Conservation (phyloP, 2,329 filamentous ascomycete species). For the Periconia sp. region DNA sequence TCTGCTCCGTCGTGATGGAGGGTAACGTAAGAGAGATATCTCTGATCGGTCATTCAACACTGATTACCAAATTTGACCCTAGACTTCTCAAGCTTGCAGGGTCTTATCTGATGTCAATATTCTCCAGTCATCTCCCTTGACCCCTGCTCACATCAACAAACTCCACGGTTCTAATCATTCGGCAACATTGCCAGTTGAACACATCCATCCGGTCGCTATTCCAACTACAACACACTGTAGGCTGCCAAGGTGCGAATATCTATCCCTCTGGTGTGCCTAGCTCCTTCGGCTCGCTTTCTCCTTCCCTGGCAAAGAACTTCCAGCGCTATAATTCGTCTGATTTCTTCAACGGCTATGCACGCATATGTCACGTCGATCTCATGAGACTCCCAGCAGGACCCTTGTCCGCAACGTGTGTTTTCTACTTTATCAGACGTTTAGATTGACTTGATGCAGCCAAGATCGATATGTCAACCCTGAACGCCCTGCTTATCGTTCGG, state of each 20-base stretch:
- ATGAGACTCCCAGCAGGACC: background rate
- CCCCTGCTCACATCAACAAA: conserved; percentile 9
- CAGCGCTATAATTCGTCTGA: conserved; percentile 9
- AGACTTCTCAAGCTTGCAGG: conserved; percentile 4
- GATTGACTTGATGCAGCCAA: conserved; percentile 13
- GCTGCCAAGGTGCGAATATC: background rate
- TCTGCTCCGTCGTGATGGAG: background rate
- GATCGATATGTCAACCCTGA: background rate
- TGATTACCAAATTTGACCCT: conserved; percentile 13
- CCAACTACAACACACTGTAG: background rate
- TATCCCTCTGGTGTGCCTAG: background rate
- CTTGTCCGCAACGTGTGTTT: background rate
- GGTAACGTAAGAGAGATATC: conserved; percentile 6
- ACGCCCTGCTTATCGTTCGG: background rate
- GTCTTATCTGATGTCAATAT: conserved; percentile 16
- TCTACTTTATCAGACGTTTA: conserved; percentile 2
- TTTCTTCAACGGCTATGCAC: conserved; percentile 7
- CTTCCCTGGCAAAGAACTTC: too few relatives aligned
- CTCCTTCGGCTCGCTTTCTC: background rate
- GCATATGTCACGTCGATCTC: conserved; percentile 16
- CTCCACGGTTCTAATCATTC: conserved; percentile 7
- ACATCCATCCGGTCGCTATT: background rate
- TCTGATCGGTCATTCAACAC: conserved; percentile 13
- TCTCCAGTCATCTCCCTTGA: conserved; percentile 9
- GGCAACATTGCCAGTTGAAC: conserved; percentile 13